Conservation (phyloP, 2,329 filamentous ascomycete species). For the Aspergillus transmontanensis region DNA sequence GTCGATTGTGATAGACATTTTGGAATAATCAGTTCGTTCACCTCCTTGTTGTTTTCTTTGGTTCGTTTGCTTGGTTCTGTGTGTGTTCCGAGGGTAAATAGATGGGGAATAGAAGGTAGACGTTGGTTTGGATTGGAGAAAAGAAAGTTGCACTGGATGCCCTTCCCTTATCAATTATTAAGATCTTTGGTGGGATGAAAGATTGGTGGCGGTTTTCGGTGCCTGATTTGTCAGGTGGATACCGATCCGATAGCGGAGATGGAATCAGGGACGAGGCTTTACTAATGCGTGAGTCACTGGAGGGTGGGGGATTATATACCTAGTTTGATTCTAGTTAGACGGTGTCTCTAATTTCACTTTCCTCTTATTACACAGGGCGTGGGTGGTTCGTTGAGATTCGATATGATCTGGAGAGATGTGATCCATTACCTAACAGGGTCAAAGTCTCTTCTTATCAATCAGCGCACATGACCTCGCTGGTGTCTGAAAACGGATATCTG, state of each 20-base stretch:
- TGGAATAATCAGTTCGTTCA: neutral
- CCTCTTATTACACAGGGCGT: neutral
- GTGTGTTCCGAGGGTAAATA: neutral
- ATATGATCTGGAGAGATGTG: neutral
- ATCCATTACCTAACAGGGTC: neutral
- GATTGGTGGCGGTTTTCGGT: neutral
- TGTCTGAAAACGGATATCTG: neutral
- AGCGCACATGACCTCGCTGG: neutral
- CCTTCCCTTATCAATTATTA: conserved; percentile 2
- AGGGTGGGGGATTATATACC: neutral
- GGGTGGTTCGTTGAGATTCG: neutral
- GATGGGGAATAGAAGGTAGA: neutral
- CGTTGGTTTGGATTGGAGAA: neutral
- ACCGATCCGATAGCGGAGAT: neutral
- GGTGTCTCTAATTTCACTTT: neutral
- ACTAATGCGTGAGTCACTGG: neutral
- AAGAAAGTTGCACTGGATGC: neutral
- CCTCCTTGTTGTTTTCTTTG: neutral
- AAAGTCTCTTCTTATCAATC: neutral
- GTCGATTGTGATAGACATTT: conserved; percentile 12
- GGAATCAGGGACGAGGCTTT: neutral
- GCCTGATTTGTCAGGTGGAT: conserved; percentile 4
- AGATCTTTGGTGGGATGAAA: neutral
- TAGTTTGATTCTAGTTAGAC: neutral
- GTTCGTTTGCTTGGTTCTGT: neutral